Conservation (phyloP, 2,329 filamentous ascomycete genomes). For the Gnomoniopsis sp. region DNA sequence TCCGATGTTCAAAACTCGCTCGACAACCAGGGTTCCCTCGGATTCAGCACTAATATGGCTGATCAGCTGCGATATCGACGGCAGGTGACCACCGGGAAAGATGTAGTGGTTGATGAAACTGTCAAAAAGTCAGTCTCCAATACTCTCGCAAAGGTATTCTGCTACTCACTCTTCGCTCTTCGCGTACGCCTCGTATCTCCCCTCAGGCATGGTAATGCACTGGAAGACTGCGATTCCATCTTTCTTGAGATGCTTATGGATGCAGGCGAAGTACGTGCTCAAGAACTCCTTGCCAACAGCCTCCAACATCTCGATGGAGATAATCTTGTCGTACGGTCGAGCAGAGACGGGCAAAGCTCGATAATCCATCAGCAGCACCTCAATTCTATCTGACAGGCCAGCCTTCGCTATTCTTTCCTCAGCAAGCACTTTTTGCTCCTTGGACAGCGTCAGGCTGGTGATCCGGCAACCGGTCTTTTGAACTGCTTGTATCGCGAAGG, state of each 20-base stretch:
- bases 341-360: slow-evolving; percentile 54
- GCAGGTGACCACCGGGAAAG: slow-evolving; percentile 73
- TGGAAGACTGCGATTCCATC: slow-evolving; percentile 69
- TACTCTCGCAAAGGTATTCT: background rate
- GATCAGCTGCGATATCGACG: slow-evolving; percentile 53
- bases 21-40: slow-evolving; percentile 59
- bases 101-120: slow-evolving; percentile 74
- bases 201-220: slow-evolving; percentile 74
- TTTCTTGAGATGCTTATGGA: slow-evolving; percentile 62
- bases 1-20: slow-evolving; percentile 68
- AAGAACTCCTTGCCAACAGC: slow-evolving; percentile 68
- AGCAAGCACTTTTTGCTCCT: slow-evolving; percentile 66
- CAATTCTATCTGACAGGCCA: slow-evolving; percentile 57
- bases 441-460: slow-evolving; percentile 65
- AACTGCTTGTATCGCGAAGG: slow-evolving; percentile 68
- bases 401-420: slow-evolving; percentile 61
- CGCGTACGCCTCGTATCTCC: slow-evolving; percentile 62
- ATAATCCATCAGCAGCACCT: slow-evolving; percentile 68
- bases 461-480: slow-evolving; percentile 63
- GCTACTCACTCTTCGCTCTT: slow-evolving; percentile 57
- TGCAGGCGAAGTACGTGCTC: slow-evolving; percentile 62
- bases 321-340: slow-evolving; percentile 63
- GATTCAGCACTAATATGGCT: slow-evolving; percentile 60
- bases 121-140: background rate
- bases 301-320: slow-evolving; percentile 77